These are phyloP conservation scores for Lentinula sp. DNA, from an alignment of 768 basidiomycete genomes.

Conservation along the genomic window DNA sequence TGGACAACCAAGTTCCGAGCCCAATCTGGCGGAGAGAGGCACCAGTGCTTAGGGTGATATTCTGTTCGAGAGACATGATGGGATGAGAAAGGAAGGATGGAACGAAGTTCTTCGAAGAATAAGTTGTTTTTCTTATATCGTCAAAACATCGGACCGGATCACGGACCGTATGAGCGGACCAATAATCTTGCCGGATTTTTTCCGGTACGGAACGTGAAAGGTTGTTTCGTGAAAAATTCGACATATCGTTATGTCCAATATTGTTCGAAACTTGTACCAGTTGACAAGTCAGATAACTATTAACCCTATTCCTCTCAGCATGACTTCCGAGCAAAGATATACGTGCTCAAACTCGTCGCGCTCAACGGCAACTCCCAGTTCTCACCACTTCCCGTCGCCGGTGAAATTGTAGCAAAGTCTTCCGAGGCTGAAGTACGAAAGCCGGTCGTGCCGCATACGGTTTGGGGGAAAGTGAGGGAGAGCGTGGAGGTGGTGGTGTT, in stretches of 20 bases:
- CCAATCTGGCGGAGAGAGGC: conserved; percentile 68
- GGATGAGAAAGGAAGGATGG: background rate
- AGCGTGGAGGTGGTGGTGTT: conserved; percentile 20
- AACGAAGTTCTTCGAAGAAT: background rate
- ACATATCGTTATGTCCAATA: too few relatives aligned
- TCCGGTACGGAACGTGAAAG: background rate
- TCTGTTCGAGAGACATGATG: conserved; percentile 37
- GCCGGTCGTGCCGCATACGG: conserved; percentile 20
- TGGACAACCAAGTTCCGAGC: conserved; percentile 77
- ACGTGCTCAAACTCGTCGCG: conserved; percentile 29
- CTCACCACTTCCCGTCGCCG: conserved; percentile 17
- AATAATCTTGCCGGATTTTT: background rate
- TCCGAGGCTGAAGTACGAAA: conserved; percentile 27
- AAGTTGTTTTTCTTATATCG: background rate
- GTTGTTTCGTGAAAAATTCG: too few relatives aligned
- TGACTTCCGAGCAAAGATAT: conserved; percentile 21
- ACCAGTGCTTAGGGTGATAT: conserved; percentile 37
- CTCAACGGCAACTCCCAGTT: conserved; percentile 23
- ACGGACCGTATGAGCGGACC: background rate
- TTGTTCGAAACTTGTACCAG: too few relatives aligned
- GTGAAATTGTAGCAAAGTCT: conserved; percentile 25
- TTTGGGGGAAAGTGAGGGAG: conserved; percentile 27
- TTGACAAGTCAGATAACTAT: too few relatives aligned
- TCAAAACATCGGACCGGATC: background rate
- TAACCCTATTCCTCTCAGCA: conserved; percentile 12